Evolutionary conservation across 768 basidiomycete genomes (phyloP), one percentile per base, ranked within the genome.

Genomic region (Strobilomyces echinocephalus): DNA sequence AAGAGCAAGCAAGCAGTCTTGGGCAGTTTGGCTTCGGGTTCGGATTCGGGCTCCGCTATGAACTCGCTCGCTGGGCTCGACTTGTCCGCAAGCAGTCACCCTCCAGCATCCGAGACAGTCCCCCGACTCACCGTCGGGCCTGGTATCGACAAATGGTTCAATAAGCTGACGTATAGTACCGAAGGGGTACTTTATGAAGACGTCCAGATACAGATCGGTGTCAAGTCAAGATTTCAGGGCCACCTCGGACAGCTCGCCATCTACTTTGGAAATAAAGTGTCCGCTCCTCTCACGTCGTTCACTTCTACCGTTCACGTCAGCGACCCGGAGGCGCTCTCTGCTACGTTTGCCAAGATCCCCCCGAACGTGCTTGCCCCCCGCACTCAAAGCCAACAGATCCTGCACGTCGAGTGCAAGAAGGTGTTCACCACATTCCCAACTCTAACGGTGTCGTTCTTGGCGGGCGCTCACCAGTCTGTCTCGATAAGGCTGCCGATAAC

Each of bases 171-270:
- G 1, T 92, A 84, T 69, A 77, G 72, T 28, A 68, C 79, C 15
- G 97, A 98, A 56, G 97, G 97, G 42, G 84, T 98, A 33, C 78
- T 99, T 12, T 98, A 91, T 70, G 97, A 99, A 70, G 95, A 98
- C 61, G 82, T 90, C 9, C 91, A 95, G 70, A 82, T 99, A 41
- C 95, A 98, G 67, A 83, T 99, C 49, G 97, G 97, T 33, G 71
- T 98, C 74, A 99, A 98, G 74, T 93, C 94, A 30, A 88, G 94
- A 63, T 99, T 90, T 69, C 95, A 98, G 68, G 89, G 91, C 15
- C 89, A 95, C 63, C 81, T 94, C 36, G 97, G 95, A 15, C 92
- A 97, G 63, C 65, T 99, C 45, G 95, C 95, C 24, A 75, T 99
- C 35, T 98, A 97, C 73, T 80, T 98, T 57, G 97, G 97, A 60